Conservation (phyloP, 495 filamentous ascomycete genomes). For the Penicillium salamii region DNA sequence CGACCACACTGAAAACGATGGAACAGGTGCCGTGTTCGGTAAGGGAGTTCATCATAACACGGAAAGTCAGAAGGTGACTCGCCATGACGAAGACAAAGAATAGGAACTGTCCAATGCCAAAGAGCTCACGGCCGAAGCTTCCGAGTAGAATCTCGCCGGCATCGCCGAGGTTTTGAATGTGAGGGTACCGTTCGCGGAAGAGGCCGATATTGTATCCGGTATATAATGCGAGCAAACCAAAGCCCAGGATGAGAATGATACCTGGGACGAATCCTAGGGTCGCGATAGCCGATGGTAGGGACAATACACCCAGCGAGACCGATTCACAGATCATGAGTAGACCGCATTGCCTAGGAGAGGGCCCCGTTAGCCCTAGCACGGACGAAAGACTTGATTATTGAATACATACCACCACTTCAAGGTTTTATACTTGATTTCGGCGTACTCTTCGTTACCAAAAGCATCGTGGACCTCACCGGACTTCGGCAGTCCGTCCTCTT, state of each 20-base stretch:
- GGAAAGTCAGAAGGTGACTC: slow-evolving; percentile 69
- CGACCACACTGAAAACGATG: slow-evolving; percentile 64
- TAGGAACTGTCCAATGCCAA: slow-evolving; percentile 62
- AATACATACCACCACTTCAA: slow-evolving; percentile 45
- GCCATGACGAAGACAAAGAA: slow-evolving; percentile 77
- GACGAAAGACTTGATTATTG: not conserved
- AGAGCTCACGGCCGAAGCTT: slow-evolving; percentile 58
- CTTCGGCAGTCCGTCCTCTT: slow-evolving; percentile 38
- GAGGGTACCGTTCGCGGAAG: slow-evolving; percentile 64
- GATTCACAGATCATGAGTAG: slow-evolving; percentile 67
- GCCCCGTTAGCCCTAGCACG: slow-evolving; percentile 3
- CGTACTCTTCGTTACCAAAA: slow-evolving; percentile 43
- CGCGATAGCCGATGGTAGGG: slow-evolving; percentile 61
- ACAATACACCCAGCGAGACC: slow-evolving; percentile 66
- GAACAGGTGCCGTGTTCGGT: slow-evolving; percentile 66
- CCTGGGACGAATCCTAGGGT: slow-evolving; percentile 59
- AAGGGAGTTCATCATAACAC: slow-evolving; percentile 66
- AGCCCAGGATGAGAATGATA: slow-evolving; percentile 58
- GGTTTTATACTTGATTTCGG: slow-evolving; percentile 47
- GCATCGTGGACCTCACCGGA: slow-evolving; percentile 32
- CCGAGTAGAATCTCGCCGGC: slow-evolving; percentile 46
- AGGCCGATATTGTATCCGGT: slow-evolving; percentile 75
- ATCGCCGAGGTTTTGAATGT: slow-evolving; percentile 68
- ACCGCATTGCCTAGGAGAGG: slow-evolving; percentile 32
- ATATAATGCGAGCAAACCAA: slow-evolving; percentile 71